Evolutionary conservation across 257 asterid species (phyloP), one percentile per base, ranked within the genome.

Genomic region (Coffea eugenioides): DNA sequence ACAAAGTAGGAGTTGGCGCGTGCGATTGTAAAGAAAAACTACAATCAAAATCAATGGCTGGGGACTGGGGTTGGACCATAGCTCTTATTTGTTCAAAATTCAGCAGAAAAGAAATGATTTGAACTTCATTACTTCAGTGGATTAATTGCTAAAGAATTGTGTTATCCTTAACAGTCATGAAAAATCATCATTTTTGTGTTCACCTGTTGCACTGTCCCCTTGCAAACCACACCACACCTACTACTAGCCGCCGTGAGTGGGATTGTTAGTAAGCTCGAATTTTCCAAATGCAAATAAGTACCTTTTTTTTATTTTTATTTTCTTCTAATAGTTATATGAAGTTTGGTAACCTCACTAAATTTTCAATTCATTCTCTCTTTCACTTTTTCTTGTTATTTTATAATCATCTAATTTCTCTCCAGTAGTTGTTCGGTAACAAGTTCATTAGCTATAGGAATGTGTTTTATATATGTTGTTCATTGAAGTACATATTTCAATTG

Each of bases 181-280:
- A 25, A 9, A 20, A 20, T 72, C 51, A 79, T 79, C 82, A 62
- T n/a, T 80, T 48, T 69, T 14, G 45, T 68, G 56, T 68, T 49
- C 52, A 77, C 80, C 80, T 16, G 31, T 67, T 45, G 57, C 49
- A 46, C 70, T 65, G 65, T 64, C 51, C 49, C 20, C 16, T 65
- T 65, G 49, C 61, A 75, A 75, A 36, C 78, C 56, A 75, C 69
- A 36, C 78, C 56, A 75, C 69, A 2, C 69, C 79, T 49, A 45
- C 74, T 48, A 51, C 12, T 31, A 31, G 34, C 34, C 34, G 1
- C 1, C 31, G 5, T 54, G 3, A 78, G 76, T 78, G 76, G 76
- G 76, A 36, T 69, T 67, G 68, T 68, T 56, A 78, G 43, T 54
- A 8, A 51, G 64, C 31, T 9, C 18, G 13, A 25, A 31, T 71